A percentile compares a stretch with the other conserved stretches of the same genome.
These are phyloP conservation scores for Lanmaoa rubissima DNA, from an alignment of 768 basidiomycete genomes.

Conservation along the genomic window DNA sequence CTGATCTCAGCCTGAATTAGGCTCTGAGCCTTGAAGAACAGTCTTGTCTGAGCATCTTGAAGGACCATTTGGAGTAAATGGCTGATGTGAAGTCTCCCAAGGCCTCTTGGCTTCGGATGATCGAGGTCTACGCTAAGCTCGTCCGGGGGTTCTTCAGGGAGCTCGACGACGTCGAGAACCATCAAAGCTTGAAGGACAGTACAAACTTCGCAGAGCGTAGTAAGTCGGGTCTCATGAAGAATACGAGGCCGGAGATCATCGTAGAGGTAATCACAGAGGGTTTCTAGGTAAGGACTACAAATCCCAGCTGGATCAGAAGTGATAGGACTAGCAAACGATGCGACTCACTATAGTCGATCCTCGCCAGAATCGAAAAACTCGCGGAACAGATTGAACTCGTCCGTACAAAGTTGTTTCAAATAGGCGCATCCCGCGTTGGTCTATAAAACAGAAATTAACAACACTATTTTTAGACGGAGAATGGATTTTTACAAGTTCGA, in stretches of 20 bases:
- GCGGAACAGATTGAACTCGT: slow-evolving; percentile 84
- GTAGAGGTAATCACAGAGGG: slow-evolving; percentile 89
- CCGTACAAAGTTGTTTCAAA: slow-evolving; percentile 85
- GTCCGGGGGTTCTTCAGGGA: slow-evolving; percentile 31
- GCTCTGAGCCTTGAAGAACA: slow-evolving; percentile 95
- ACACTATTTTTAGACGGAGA: neutral
- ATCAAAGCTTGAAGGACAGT: slow-evolving; percentile 95
- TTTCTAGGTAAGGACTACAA: slow-evolving; percentile 83
- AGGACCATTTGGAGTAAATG: slow-evolving; percentile 84
- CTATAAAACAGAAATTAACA: slow-evolving; percentile 37
- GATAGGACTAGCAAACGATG: neutral
- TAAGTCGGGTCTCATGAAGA: slow-evolving; percentile 85
- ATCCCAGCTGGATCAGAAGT: slow-evolving; percentile 4
- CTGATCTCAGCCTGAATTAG: slow-evolving; percentile 87
- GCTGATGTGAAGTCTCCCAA: slow-evolving; percentile 71
- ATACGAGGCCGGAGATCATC: slow-evolving; percentile 96
- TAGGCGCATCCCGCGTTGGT: slow-evolving; percentile 91
- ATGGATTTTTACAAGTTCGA: slow-evolving; percentile 69
- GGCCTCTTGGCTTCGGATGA: slow-evolving; percentile 36
- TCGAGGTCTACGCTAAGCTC: slow-evolving; percentile 42
- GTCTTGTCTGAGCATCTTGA: slow-evolving; percentile 92
- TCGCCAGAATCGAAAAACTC: slow-evolving; percentile 88
- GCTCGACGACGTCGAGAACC: slow-evolving; percentile 74
- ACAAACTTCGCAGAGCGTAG: slow-evolving; percentile 90
- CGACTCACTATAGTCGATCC: slow-evolving; percentile 64